Conservation (phyloP, 495 filamentous ascomycete genomes). For the Lasiosphaeris hirsuta region DNA sequence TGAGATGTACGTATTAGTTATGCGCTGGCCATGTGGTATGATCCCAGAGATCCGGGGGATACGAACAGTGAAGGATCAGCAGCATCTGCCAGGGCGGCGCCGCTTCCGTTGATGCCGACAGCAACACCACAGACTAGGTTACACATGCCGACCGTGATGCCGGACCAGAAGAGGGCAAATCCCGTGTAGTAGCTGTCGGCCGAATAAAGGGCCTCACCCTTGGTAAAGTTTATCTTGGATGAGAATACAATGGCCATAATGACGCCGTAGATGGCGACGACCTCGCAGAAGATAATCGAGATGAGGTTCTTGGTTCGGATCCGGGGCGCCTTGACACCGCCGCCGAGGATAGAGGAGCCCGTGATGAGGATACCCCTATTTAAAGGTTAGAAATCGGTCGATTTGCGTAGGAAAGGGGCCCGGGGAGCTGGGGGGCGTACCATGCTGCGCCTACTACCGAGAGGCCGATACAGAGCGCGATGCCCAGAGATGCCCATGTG, state of each 20-base stretch:
- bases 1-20: slow-evolving; percentile 22
- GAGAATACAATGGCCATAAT: slow-evolving; percentile 99
- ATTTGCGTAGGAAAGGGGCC: not conserved
- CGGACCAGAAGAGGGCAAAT: slow-evolving; percentile 93
- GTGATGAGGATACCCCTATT: slow-evolving; percentile 97
- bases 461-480: slow-evolving; percentile 89
- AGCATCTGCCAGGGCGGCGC: slow-evolving; percentile 93
- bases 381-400: not conserved
- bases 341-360: slow-evolving; percentile 96
- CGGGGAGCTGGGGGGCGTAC: slow-evolving; percentile 48
- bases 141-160: slow-evolving; percentile 88
- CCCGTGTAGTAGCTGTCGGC: slow-evolving; percentile 88
- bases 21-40: not conserved
- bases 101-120: slow-evolving; percentile 96
- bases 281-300: slow-evolving; percentile 99
- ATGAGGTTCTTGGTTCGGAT: slow-evolving; percentile 99
- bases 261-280: slow-evolving; percentile 99
- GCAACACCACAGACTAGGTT: slow-evolving; percentile 95
- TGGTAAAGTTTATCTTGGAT: slow-evolving; percentile 70
- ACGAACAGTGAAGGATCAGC: slow-evolving; percentile 86
- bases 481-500: slow-evolving; percentile 87
- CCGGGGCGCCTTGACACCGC: slow-evolving; percentile 89
- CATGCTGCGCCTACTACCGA: slow-evolving; percentile 97
- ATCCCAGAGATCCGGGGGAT: not conserved
- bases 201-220: slow-evolving; percentile 60